These are phyloP conservation scores for Rhazya stricta DNA, from an alignment of 257 asterid species.

Conservation along the genomic window DNA sequence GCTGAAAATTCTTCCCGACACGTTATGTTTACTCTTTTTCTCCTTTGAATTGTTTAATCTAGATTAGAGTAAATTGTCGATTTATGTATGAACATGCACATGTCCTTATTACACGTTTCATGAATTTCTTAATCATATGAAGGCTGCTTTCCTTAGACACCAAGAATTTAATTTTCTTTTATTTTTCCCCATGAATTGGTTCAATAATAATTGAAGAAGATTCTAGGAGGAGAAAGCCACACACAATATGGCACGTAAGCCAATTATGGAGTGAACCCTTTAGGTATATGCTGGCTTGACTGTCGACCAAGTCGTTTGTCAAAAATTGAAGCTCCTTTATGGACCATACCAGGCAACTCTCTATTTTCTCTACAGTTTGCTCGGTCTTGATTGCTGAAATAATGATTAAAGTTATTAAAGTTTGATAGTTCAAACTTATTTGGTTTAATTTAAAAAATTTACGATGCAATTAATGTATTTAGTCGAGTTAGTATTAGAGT, in stretches of 20 bases:
- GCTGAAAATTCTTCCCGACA: no score
- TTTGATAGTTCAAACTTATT: no score
- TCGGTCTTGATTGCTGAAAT: no score
- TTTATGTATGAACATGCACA: slow-evolving; percentile 1
- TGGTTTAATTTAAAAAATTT: no score
- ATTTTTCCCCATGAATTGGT: not conserved
- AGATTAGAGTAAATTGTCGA: not conserved
- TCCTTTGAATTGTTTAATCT: not conserved
- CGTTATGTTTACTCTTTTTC: not conserved
- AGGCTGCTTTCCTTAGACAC: slow-evolving; percentile 3
- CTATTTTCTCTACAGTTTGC: no score
- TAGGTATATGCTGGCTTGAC: not conserved
- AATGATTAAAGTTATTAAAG: no score
- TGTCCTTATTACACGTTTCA: not conserved
- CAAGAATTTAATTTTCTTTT: not conserved
- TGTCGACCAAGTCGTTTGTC: slow-evolving; percentile 14
- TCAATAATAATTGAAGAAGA: not conserved
- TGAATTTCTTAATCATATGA: slow-evolving; percentile 3
- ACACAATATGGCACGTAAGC: not conserved
- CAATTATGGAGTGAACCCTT: not conserved
- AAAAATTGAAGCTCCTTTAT: not conserved
- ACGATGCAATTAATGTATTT: no score
- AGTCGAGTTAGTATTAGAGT: no score
- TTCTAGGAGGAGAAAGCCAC: not conserved
- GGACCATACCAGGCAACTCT: no score